phyloP scores from a whole-genome alignment of 2,329 filamentous ascomycete genomes.

The Tolypocladium ovalisporum region DNA sequence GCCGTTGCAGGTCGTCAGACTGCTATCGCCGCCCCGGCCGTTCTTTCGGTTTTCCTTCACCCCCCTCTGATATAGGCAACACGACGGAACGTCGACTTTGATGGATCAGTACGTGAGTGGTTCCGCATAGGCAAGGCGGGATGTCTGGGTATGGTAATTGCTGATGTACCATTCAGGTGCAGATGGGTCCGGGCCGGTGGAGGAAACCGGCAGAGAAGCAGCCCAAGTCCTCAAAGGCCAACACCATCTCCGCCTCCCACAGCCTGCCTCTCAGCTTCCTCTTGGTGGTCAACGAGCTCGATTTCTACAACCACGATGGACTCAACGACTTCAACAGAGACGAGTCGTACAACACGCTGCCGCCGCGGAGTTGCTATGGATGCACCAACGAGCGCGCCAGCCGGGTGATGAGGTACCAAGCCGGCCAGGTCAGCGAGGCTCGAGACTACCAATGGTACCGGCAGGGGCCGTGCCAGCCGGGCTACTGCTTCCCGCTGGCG shows the following conservation, averaged over 20 bases:
- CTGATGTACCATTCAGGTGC: neutral
- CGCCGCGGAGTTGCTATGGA: constrained; percentile 10
- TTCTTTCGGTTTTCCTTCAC: neutral
- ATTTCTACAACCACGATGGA: constrained; percentile 7
- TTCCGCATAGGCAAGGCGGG: neutral
- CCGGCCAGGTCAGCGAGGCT: constrained; percentile 17
- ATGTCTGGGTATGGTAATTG: neutral
- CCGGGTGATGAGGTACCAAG: constrained; percentile 23
- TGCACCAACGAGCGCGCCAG: constrained; percentile 19
- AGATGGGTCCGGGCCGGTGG: neutral
- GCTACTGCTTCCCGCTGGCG: neutral
- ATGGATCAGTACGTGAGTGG: constrained; percentile 1
- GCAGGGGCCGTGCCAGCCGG: neutral
- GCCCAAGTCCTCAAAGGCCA: neutral
- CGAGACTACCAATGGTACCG: neutral
- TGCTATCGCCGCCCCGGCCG: neutral
- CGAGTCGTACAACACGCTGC: constrained; percentile 18
- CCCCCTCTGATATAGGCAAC: neutral
- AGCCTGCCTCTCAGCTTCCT: constrained; percentile 18
- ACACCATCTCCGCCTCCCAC: neutral
- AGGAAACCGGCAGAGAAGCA: constrained; percentile 1
- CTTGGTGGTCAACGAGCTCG: constrained; percentile 27
- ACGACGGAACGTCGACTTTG: neutral
- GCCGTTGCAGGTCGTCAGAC: neutral
- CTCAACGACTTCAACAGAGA: constrained; percentile 7